phyloP scores from a whole-genome alignment of 208 protist species.

The Acanthamoeba castellanii region DNA sequence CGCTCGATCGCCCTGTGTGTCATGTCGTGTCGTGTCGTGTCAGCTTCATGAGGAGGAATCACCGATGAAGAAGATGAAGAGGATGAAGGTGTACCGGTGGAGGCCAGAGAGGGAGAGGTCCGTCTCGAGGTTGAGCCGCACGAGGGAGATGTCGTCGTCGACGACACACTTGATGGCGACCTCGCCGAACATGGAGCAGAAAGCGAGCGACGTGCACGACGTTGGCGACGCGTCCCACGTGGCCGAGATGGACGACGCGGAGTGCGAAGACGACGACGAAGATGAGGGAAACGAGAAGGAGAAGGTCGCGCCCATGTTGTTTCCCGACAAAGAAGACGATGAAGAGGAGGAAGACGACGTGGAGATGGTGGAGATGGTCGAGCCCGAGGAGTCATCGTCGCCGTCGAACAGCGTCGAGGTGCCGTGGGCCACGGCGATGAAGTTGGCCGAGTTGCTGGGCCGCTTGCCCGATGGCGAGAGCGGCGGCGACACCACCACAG shows the following conservation, averaged over 20 bases:
- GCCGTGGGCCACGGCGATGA: not conserved
- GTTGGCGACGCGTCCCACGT: not conserved
- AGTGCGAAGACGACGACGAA: slow-evolving; percentile 1
- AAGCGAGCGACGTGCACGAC: slow-evolving; percentile 10
- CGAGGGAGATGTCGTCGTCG: slow-evolving; percentile 34
- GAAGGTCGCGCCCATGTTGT: not conserved
- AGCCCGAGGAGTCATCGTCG: not conserved
- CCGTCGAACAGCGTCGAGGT: not conserved
- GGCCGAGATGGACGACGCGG: not conserved
- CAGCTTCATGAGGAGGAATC: not conserved
- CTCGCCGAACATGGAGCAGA: slow-evolving; percentile 13
- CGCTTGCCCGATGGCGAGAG: not conserved
- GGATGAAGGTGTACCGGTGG: not conserved
- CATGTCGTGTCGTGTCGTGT: not conserved
- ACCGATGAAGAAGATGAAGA: not conserved
- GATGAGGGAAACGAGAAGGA: not conserved
- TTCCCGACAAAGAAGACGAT: not conserved
- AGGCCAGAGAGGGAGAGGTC: not conserved
- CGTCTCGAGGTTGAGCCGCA: slow-evolving; percentile 4
- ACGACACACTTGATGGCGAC: not conserved
- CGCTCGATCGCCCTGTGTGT: not conserved
- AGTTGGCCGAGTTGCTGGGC: not conserved
- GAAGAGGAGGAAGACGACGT: not conserved
- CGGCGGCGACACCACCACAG: not conserved
- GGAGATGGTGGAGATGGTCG: not conserved